Evolutionary conservation across 192 early-diverging fungal genomes (phyloP).

Genomic region (Kickxella alabastrina): DNA sequence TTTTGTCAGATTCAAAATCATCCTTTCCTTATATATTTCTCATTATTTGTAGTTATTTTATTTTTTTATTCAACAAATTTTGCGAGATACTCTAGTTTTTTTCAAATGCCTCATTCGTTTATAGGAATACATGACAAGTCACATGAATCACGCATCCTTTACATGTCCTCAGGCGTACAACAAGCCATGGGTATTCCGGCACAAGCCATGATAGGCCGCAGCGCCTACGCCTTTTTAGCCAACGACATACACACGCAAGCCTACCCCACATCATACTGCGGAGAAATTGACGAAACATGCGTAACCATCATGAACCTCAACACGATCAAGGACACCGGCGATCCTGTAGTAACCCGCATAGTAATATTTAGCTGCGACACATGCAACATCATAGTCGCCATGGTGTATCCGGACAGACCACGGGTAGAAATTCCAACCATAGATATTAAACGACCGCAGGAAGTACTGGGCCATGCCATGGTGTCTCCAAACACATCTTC

Average conservation of each 20-base stretch:
- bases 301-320: conserved; percentile 5
- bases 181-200: conserved; percentile 6
- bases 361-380: conserved; percentile 8
- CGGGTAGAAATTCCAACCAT: neutral
- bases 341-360: neutral
- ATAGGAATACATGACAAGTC: conserved; percentile 14
- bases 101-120: conserved; percentile 2
- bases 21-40: too few species aligned
- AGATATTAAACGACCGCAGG: neutral
- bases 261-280: neutral
- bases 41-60: too few species aligned
- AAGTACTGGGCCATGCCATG: too few species aligned
- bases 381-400: conserved; percentile 2
- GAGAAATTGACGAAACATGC: conserved; percentile 1
- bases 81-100: too few species aligned
- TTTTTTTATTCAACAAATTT: too few species aligned
- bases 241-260: neutral
- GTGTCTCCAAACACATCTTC: neutral
- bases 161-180: conserved; percentile 6
- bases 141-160: conserved; percentile 6
- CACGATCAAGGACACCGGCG: neutral
- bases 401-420: neutral
- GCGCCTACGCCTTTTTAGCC: conserved; percentile 4
- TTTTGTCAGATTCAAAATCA: too few species aligned
- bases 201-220: conserved; percentile 6